Evolutionary conservation across 2,329 filamentous ascomycete species (phyloP), one percentile per base, ranked within the genome.

Genomic region (Lachnellula hyalina): DNA sequence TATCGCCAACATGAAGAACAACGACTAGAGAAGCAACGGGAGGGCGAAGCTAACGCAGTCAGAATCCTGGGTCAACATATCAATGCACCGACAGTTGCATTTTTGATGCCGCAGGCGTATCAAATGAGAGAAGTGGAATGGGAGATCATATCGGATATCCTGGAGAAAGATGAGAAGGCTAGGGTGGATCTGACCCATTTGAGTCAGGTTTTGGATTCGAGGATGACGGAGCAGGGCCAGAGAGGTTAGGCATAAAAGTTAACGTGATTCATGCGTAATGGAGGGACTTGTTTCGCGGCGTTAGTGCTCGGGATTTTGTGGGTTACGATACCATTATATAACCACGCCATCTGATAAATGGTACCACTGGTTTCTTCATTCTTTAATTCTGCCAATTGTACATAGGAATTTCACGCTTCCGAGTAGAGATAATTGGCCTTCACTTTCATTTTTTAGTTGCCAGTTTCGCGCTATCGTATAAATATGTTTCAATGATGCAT

Each of bases 61-160:
- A 79, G 86, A 55, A 80, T 89, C 1, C 76, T 90, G 0, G 87
- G 87, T 0, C 57, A 61, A 1, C 75, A 86, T 45, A 80, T 85
- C 12, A 75, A 75, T 21, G 81, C 82, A 15, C 82, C 86, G 0
- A 87, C 86, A 0, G 83, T 89, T 8, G 77, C 82, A 23, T 87
- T 90, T 63, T 73, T 92, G 4, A 74, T 90, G 45, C 81, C 84
- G 5, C 84, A 89, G 60, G 86, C 85, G 0, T 82, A 79, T 19
- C 79, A 81, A 49, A 89, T 88, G 76, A 78, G 84, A 46, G 76
- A 81, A n/a, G 74, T 80, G 15, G 89, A 95, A 67, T 86, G 94
- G 80, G 77, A 81, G 53, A 82, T 94, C 28, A 81, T 96, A 58
- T 78, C 81, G 50, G 77, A 80, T 21, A 69, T 70, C 49, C 61